Evolutionary conservation across 345 rosid genomes (phyloP).

Genomic region (Ceriops tagal): DNA sequence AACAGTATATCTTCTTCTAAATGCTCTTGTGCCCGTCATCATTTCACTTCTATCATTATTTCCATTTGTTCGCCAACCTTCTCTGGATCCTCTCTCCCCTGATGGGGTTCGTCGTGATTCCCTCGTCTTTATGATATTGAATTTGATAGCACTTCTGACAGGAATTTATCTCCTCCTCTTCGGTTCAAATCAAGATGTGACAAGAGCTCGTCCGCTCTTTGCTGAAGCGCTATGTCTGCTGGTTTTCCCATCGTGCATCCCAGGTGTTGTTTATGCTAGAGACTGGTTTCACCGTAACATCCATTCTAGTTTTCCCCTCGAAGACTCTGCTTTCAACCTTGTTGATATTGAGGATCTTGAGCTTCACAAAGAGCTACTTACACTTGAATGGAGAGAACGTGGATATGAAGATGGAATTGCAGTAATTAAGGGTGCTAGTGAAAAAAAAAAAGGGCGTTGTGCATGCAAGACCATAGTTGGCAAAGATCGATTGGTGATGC

Average conservation of each 20-base stretch:
- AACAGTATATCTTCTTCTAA: constrained; percentile 66
- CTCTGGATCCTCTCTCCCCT: constrained; percentile 65
- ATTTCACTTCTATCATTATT: constrained; percentile 52
- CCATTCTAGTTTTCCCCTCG: constrained; percentile 56
- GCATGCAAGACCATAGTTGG: constrained; percentile 45
- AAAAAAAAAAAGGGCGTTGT: constrained; percentile 41
- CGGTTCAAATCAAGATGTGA: constrained; percentile 36
- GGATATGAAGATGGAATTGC: constrained; percentile 34
- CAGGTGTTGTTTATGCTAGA: constrained; percentile 73
- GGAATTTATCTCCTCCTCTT: constrained; percentile 77
- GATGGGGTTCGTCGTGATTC: constrained; percentile 71
- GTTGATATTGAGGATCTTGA: constrained; percentile 85
- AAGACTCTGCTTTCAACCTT: constrained; percentile 66
- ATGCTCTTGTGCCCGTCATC: constrained; percentile 67
- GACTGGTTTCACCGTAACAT: constrained; percentile 60
- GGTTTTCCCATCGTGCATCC: constrained; percentile 65
- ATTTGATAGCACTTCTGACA: constrained; percentile 60
- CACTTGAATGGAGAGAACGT: constrained; percentile 36
- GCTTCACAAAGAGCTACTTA: constrained; percentile 64
- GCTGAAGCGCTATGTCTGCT: constrained; percentile 75
- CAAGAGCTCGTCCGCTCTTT: constrained; percentile 49
- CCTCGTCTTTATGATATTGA: constrained; percentile 62
- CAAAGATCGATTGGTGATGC: constrained; percentile 53
- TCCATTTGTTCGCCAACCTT: constrained; percentile 85
- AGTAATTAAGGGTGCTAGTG: constrained; percentile 23